Evolutionary conservation across 208 protist species (phyloP), one percentile per base, ranked within the genome.

Genomic region (Vickermania spadyakhi): DNA sequence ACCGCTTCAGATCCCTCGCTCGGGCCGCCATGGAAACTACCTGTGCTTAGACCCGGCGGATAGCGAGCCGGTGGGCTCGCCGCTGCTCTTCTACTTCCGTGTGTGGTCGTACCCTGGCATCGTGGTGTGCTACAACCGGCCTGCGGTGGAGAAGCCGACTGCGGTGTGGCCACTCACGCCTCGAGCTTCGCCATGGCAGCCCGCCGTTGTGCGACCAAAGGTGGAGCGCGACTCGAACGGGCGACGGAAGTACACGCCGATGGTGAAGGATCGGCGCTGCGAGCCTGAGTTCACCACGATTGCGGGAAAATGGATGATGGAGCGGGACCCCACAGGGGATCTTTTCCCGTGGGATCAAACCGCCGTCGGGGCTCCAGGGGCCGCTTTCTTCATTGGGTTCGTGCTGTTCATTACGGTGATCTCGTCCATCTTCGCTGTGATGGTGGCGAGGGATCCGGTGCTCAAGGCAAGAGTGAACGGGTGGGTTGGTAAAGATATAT

Each of bases 251-350:
- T 22, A 56, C 11, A 31, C 70, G 21, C 75, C 75, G 26, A 30
- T 36, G 28, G 52, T 81, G 25, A 61, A 60, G 28, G 51, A 31
- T 1, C 60, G 31, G 4, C 63, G 28, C 50, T 76, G 55, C 49
- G 28, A 61, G 21, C 69, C 70, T 4, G 52, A 71, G 1, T 59
- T 73, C 23, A 2, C 70, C 14, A 70, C 61, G 36, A 64, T 77
- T 25, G 56, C 70, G 3, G 75, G 75, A 14, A 60, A 66, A 42
- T 81, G 75, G 52, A 81, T 81, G 75, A 31, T 81, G 23, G 75
- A 81, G 60, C 23, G 54, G 29, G 75, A 81, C 54, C 63, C 64
- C 0, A 18, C 0, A 1, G 75, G 63, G 2, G 60, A 68, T 0
- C 13, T 73, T 29, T 81, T 81, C 26, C 75, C 75, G 2, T 81